Evolutionary conservation across 2,329 filamentous ascomycete species (phyloP), one percentile per base, ranked within the genome.

Genomic region (Penicillium sp.): DNA sequence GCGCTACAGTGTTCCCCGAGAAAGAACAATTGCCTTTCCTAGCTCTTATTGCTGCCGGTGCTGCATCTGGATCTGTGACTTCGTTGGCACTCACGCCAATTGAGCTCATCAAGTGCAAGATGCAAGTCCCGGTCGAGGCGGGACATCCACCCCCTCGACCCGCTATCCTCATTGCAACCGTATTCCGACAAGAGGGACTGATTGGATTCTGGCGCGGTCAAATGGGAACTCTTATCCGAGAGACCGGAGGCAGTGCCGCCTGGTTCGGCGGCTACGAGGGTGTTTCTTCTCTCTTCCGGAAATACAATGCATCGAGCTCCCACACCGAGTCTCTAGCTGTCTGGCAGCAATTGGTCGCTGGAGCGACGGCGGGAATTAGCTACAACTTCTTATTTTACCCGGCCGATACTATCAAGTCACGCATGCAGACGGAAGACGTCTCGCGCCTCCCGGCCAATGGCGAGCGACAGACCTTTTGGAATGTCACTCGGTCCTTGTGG

Each of bases 371-470:
- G 3, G 94, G 94, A 48, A 89, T 96, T 76, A 86, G 85, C 33
- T 99, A 99, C 76, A 99, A 99, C 71, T 97, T 97, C 69, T 76
- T 95, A 21, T 96, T 97, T 79, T 99, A 94, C 70, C 94, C 94
- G 0, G 94, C 94, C 45, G 94, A 99, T 70, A 99, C 94, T 0
- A 88, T 99, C 77, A 99, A 99, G 76, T 95, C 89, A 16, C 85
- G 93, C 44, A 96, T 99, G 86, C 94, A 99, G 75, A 99, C 94
- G 0, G 82, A 88, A 48, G 87, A 91, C 5, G 78, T 90, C 41
- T 65, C 65, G 0, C 61, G 50, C 24, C 48, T 63, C 0, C 57
- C 73, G 12, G 62, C 79, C 8, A 74, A 77, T 21, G 77, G 76
- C 2, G 74, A 76, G 50, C 81, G 81, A 48, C 82, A 81, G 39